Evolutionary conservation across 306 rosid species (phyloP), one percentile per base, ranked within the genome.

Genomic region (Herpetospermum pedunculosum): DNA sequence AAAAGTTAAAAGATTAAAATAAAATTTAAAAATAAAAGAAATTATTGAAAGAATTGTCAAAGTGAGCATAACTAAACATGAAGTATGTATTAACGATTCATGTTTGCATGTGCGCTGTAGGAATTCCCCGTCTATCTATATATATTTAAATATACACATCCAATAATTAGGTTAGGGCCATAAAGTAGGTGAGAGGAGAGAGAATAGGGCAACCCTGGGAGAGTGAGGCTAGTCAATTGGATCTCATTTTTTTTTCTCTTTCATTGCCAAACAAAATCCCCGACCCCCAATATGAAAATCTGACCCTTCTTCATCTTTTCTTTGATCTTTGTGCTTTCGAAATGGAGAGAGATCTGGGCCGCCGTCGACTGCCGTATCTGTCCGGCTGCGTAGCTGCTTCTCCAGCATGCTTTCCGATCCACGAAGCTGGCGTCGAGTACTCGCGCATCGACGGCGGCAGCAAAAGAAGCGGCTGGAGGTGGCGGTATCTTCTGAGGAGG

Each of bases 401-500:
- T 21, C n/a, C 50, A 6, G 35, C 72, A 2, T 65, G 72, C 72
- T 65, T 65, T 23, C 50, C 72, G 21, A 11, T 32, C 28, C 28
- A 71, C 38, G 43, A 70, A 18, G 58, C n/a, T n/a, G n/a, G 43
- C 15, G 21, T 18, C 6, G 75, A 48, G 14, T 70, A 70, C 38
- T 4, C 75, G 0, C 75, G 75, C 57, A 28, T 70, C 75, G 16
- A 70, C 41, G 10, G 71, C 64, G 38, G 63, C 16, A 21, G 25
- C 26, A 71, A 32, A 29, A 29, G 46, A 71, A 71, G 60, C 37
- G 53, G 46, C 46, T 65, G 52, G 72, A 29, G 75, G 14, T 89
- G 89, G 94, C 81, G 85, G 54, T 83, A 85, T 72, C 72, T 88
- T 8, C 81, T 92, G 0, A 78, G 85, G 77, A 86, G 75, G 76